These are phyloP conservation scores for Podosphaera aphanis DNA, from an alignment of 2,329 filamentous ascomycete genomes.

Conservation along the genomic window DNA sequence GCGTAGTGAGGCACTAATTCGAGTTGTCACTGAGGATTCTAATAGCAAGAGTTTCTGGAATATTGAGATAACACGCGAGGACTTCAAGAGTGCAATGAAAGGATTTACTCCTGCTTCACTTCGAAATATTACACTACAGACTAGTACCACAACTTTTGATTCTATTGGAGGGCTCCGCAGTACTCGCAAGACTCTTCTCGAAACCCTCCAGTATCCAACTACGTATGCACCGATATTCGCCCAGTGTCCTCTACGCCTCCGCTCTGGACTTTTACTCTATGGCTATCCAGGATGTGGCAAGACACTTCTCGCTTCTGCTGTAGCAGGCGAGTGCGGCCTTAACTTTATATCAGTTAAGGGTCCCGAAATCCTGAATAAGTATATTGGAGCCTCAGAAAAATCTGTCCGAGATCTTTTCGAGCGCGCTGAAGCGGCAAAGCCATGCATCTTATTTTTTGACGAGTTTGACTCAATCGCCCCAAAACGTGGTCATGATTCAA, in stretches of 20 bases:
- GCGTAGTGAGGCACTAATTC: conserved; percentile 77
- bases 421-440: conserved; percentile 67
- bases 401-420: conserved; percentile 88
- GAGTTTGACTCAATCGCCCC: conserved; percentile 97
- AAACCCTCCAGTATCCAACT: conserved; percentile 90
- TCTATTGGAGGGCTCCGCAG: conserved; percentile 73
- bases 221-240: conserved; percentile 96
- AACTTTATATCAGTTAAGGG: conserved; percentile 99
- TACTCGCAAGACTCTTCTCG: conserved; percentile 74
- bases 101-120: conserved; percentile 90
- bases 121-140: conserved; percentile 81
- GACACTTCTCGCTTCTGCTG: conserved; percentile 79
- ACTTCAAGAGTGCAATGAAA: conserved; percentile 67
- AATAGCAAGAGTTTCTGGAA: conserved; percentile 23
- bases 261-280: conserved; percentile 79
- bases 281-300: conserved; percentile 94
- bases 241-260: conserved; percentile 79
- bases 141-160: conserved; percentile 76
- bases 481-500: conserved; percentile 89
- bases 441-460: conserved; percentile 93
- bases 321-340: conserved; percentile 91
- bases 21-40: conserved; percentile 35
- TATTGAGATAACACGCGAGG: conserved; percentile 43
- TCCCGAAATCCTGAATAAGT: conserved; percentile 95
- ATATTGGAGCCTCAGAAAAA: conserved; percentile 94